A percentile compares a stretch with the other conserved stretches of the same genome.
These are phyloP conservation scores for Antrodiella citrinella DNA, from an alignment of 768 basidiomycete genomes.

Conservation along the genomic window DNA sequence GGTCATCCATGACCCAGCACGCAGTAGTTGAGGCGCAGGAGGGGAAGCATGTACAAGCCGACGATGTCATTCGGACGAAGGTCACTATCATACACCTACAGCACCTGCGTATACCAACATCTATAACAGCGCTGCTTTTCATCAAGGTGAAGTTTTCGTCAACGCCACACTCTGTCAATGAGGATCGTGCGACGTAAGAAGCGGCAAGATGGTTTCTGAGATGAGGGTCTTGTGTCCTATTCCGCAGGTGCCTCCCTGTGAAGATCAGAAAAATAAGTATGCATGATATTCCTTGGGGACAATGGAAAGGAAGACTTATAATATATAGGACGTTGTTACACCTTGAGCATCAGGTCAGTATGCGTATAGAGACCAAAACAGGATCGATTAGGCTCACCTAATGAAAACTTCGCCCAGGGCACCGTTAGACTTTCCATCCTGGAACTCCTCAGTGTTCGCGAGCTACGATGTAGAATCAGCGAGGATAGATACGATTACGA, in stretches of 20 bases:
- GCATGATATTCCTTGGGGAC: not conserved
- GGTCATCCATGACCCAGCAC: not conserved
- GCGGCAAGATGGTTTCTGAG: too few relatives aligned
- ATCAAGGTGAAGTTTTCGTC: slow-evolving; percentile 4
- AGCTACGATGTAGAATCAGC: slow-evolving; percentile 42
- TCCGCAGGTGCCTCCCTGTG: slow-evolving; percentile 73
- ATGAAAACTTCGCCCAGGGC: slow-evolving; percentile 99
- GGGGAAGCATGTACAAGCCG: too few relatives aligned
- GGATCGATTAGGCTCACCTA: slow-evolving; percentile 45
- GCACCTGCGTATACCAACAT: too few relatives aligned
- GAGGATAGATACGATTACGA: slow-evolving; percentile 1
- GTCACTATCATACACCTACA: too few relatives aligned
- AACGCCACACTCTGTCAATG: too few relatives aligned
- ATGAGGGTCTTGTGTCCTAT: too few relatives aligned
- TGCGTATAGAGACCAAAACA: slow-evolving; percentile 1
- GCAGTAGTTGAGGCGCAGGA: too few relatives aligned
- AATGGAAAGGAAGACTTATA: slow-evolving; percentile 47
- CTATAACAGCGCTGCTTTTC: too few relatives aligned
- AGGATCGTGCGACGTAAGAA: too few relatives aligned
- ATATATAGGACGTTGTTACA: slow-evolving; percentile 97
- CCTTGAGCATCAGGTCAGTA: slow-evolving; percentile 30
- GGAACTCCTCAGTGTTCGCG: slow-evolving; percentile 98
- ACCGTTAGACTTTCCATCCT: slow-evolving; percentile 92
- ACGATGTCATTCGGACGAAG: too few relatives aligned
- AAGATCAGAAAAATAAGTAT: slow-evolving; percentile 16